Base-by-base conservation (phyloP, 371 early-diverging fungal genomes). In the Apophysomyces elegans region DNA sequence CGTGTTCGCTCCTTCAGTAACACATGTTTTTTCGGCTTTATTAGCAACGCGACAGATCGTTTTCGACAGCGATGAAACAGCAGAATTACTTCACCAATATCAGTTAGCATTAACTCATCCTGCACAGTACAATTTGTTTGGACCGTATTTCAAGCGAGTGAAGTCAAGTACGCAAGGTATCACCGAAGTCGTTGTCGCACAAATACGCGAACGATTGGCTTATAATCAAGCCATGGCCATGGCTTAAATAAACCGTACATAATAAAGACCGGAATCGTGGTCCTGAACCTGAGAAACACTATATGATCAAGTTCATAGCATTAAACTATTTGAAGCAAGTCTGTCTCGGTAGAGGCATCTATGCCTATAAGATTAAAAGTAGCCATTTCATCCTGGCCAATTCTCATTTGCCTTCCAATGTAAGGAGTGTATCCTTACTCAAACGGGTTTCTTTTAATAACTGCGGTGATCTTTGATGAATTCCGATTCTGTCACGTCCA, bases 61-160 rank as follows among this genome's bases (percentile, higher is more conserved):
- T 6, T 71, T 71, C 46, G 61, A 60, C 21, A 39, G 59, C 36
- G 32, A 45, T n/a, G 71, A 71, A 13, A 63, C 67, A 6, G n/a
- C 59, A 5, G 60, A 66, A 12, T 43, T 70, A 14, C 62, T 70
- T 13, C 62, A 59, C 37, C 63, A 62, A 21, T 63, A 60, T 13
- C 62, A 62, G 41, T 37, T 56, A 7, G 62, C 64, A 12, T 62
- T 45, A 21, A 16, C 50, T 18, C 14, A 61, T 11, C 41, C 54
- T 2, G 11, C 39, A 13, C 14, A 56, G 41, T 37, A 56, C 35
- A 41, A 61, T 37, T 37, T 57, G 8, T 60, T 63, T 6, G 44
- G 41, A 9, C 56, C 63, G 18, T 68, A 61, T 26, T 62, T 58
- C 58, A 58, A 57, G 13, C 58, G 41, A 36, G 59, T 62, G 18